Evolutionary conservation across 2,329 filamentous ascomycete species (phyloP), one percentile per base, ranked within the genome.

Genomic region (Claviceps arundinis): DNA sequence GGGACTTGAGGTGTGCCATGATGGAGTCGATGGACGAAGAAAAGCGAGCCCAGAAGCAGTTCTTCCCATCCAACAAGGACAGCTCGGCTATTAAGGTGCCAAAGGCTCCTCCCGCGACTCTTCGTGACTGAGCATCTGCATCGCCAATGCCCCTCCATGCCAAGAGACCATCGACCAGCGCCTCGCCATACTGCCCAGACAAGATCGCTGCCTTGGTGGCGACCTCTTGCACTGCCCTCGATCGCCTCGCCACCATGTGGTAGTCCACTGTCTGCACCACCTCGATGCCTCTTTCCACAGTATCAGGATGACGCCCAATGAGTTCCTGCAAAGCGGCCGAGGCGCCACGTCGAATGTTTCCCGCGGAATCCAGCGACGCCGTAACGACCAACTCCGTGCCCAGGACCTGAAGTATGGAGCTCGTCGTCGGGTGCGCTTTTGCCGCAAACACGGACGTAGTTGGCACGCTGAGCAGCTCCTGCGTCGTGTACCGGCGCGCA

Each of bases 321-420:
- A 98, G 75, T 64, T 98, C 93, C 64, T 98, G 93, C 40, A 98
- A 71, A 2, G 93, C 93, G 44, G 93, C 93, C 26, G 93, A 97
- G 34, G 91, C 85, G 3, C 91, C 93, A 58, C 93, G 81, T 50
- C 93, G 79, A 59, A 98, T 95, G 59, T 98, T 98, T 3, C 93
- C 93, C 11, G 88, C 84, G 1, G 91, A 84, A 62, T 98, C 93
- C 6, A 96, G 74, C 56, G 85, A 93, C 5, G 88, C 89, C 2
- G 88, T 81, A 13, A 86, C 80, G 0, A 95, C 79, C 14, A 98
- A 75, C 60, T 95, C 85, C 0, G 84, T 85, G 0, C 87, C 91
- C 9, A 98, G 72, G 9, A 85, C 73, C 62, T 95, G 89, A 50
- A 93, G 67, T 16, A 90, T 77, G 14, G 77, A 77, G 37, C 66